Base-by-base conservation (phyloP, 2,329 filamentous ascomycete genomes). In the Cladosporium sp. region DNA sequence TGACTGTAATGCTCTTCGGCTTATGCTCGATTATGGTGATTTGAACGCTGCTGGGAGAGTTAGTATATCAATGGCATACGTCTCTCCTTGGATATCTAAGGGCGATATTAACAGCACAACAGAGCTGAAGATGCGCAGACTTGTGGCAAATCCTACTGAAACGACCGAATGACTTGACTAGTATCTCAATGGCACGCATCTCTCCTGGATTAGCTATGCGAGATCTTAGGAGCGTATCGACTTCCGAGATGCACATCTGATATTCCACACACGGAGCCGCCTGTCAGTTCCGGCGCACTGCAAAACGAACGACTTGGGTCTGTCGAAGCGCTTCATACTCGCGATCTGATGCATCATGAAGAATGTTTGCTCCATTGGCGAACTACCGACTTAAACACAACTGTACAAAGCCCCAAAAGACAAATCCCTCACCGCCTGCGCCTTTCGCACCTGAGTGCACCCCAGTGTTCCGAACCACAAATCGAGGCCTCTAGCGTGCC, bases 401-500 rank as follows among this genome's bases (percentile, higher is more conserved):
- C 39, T 43, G 5, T 43, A 43, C 18, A 43, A n/a, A 26, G 16
- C 3, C 34, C 14, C 4, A 13, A 43, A 21, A 21, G 7, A 21
- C 8, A 43, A 6, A 6, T n/a, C 18, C 7, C 8, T 7, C 18
- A 21, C 18, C 8, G 6, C 39, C 39, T 6, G 3, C 18, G 10
- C 18, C 2, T n/a, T 5, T 10, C 6, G 3, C 2, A 10, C 7
- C 18, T 21, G 2, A 7, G 10, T 18, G 21, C 7, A 11, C 3
- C 2, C 18, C 18, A 43, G 34, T 6, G 34, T n/a, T n/a, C n/a
- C n/a, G 16, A n/a, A 39, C 34, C 5, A 7, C 18, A 18, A 13
- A 16, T 16, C 2, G 26, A 18, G 23, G 25, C 48, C 48, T 18
- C 63, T 34, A 70, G 30, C 63, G 67, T 11, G 67, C 25, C 68